Evolutionary conservation across 768 basidiomycete species (phyloP).

Genomic region (Pleurotus sapidus): DNA sequence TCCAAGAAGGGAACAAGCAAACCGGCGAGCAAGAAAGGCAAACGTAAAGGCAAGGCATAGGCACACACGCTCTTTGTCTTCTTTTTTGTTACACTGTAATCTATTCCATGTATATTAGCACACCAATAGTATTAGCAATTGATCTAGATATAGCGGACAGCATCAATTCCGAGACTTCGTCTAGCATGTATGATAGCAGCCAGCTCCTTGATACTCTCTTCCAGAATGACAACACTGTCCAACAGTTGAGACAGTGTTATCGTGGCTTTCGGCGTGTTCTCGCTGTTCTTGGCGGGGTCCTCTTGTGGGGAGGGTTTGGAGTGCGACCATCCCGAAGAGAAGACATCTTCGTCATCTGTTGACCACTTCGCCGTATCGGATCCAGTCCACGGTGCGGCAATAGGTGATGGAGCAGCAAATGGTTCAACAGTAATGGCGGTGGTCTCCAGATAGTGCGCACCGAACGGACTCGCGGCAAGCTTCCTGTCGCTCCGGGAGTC

Average conservation of each 20-base stretch:
- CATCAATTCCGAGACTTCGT: slow-evolving; percentile 81
- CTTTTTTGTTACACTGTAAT: slow-evolving; percentile 1
- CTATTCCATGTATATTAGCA: slow-evolving; percentile 2
- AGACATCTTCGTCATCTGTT: slow-evolving; percentile 70
- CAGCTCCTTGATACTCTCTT: slow-evolving; percentile 93
- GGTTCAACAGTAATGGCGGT: slow-evolving; percentile 69
- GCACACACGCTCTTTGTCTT: slow-evolving; percentile 3
- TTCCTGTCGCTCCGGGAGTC: slow-evolving; percentile 36
- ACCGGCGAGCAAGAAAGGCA: slow-evolving; percentile 24
- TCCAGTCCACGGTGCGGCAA: slow-evolving; percentile 64
- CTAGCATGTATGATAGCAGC: slow-evolving; percentile 83
- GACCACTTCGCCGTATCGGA: slow-evolving; percentile 46
- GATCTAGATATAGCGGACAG: slow-evolving; percentile 68
- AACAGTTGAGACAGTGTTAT: slow-evolving; percentile 82
- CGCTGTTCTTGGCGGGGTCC: slow-evolving; percentile 27
- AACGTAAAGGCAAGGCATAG: slow-evolving; percentile 33
- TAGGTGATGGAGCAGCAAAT: slow-evolving; percentile 57
- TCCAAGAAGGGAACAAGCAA: slow-evolving; percentile 30
- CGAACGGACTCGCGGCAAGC: slow-evolving; percentile 74
- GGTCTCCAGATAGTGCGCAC: slow-evolving; percentile 80
- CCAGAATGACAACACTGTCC: slow-evolving; percentile 93
- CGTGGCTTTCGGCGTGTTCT: slow-evolving; percentile 27
- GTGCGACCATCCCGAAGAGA: slow-evolving; percentile 38
- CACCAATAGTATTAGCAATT: neutral
- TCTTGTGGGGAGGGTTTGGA: slow-evolving; percentile 19